phyloP scores from a whole-genome alignment of 257 asterid species.

The Mitragyna speciosa region DNA sequence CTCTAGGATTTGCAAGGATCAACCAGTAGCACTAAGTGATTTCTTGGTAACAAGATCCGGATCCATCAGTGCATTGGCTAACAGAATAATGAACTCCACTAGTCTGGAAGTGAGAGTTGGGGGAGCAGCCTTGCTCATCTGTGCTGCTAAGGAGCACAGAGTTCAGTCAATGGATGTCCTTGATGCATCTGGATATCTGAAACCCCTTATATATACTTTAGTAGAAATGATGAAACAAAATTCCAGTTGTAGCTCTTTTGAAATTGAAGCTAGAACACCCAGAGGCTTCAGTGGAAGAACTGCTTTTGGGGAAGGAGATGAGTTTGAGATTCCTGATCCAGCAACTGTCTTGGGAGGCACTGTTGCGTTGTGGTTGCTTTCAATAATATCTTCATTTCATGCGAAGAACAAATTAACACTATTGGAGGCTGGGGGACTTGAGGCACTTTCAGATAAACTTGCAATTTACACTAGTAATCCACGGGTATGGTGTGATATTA shows the following conservation, averaged over 20 bases:
- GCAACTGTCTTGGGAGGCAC: constrained; percentile 68
- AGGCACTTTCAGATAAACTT: constrained; percentile 62
- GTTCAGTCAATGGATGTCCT: constrained; percentile 52
- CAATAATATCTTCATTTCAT: constrained; percentile 58
- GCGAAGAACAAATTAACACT: constrained; percentile 52
- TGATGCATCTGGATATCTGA: constrained; percentile 65
- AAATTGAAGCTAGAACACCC: constrained; percentile 48
- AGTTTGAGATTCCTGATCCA: constrained; percentile 62
- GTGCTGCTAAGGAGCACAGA: constrained; percentile 71
- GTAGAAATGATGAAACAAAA: constrained; percentile 70
- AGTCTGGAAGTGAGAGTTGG: constrained; percentile 84
- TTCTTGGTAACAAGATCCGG: constrained; percentile 46
- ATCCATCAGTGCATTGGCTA: constrained; percentile 61
- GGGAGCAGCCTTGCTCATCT: constrained; percentile 59
- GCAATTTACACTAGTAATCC: constrained; percentile 44
- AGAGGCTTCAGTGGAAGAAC: constrained; percentile 52
- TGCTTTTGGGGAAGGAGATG: constrained; percentile 51
- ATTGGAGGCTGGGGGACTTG: constrained; percentile 81
- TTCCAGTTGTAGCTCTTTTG: constrained; percentile 44
- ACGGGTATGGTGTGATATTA: constrained; percentile 43
- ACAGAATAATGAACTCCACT: constrained; percentile 62
- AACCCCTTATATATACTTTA: constrained; percentile 62
- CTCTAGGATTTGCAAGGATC: constrained; percentile 72
- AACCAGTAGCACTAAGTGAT: constrained; percentile 56
- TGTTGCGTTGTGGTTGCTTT: constrained; percentile 75